phyloP scores from a whole-genome alignment of 441 rosid genomes.

The Pelargonium australe region DNA sequence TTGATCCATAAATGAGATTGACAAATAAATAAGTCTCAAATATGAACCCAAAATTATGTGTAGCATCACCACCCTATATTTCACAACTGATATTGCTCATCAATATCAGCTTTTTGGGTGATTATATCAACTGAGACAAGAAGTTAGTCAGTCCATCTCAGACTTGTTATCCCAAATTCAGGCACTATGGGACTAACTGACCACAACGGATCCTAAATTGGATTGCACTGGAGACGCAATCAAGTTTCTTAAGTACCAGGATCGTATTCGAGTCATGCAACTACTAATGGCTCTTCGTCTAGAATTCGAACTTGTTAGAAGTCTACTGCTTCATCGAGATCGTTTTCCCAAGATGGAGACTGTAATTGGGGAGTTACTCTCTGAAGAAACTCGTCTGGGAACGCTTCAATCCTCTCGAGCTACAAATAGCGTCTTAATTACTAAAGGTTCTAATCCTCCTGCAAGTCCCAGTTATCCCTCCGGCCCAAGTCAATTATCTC shows the following conservation, averaged over 20 bases:
- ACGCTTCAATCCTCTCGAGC: not conserved
- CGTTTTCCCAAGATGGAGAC: not conserved
- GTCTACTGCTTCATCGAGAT: not conserved
- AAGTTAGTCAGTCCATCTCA: not conserved
- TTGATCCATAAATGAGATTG: too few species aligned
- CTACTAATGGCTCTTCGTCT: constrained; percentile 4
- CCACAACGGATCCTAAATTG: not conserved
- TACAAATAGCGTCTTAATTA: not conserved
- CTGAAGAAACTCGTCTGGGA: constrained; percentile 8
- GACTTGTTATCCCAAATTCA: not conserved
- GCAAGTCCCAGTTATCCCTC: not conserved
- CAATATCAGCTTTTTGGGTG: not conserved
- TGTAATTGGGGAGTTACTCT: not conserved
- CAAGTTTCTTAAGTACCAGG: too few species aligned
- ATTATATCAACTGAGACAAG: not conserved
- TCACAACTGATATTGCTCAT: too few species aligned
- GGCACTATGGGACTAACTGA: not conserved
- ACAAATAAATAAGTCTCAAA: too few species aligned
- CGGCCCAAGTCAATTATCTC: too few species aligned
- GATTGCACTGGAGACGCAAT: too few species aligned
- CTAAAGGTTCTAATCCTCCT: not conserved
- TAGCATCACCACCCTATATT: too few species aligned
- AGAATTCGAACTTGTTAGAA: not conserved
- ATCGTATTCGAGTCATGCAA: not conserved
- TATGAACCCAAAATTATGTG: too few species aligned